These are phyloP conservation scores for Smittium culicis DNA, from an alignment of 371 early-diverging fungal genomes.

Conservation along the genomic window DNA sequence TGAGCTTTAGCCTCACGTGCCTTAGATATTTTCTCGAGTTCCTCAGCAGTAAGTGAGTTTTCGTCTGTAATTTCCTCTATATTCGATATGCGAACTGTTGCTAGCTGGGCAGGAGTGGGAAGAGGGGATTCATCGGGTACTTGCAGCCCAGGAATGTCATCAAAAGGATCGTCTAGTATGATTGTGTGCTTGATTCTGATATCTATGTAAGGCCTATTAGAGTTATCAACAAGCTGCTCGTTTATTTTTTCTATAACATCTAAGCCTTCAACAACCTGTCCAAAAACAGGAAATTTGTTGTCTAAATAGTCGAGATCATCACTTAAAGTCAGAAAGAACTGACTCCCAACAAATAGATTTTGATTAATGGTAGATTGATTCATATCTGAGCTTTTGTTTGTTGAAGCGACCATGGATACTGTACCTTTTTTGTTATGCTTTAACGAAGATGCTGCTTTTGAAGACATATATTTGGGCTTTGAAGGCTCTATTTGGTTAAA, in stretches of 20 bases:
- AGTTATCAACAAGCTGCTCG: conserved; percentile 49
- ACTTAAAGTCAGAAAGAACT: conserved; percentile 91
- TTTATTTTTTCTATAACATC: conserved; percentile 79
- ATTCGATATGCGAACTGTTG: conserved; percentile 60
- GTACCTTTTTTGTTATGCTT: no score
- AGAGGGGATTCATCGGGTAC: conserved; percentile 64
- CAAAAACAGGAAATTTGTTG: conserved; percentile 95
- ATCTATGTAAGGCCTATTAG: conserved; percentile 67
- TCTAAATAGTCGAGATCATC: conserved; percentile 82
- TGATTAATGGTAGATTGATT: no score
- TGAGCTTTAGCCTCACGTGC: conserved; percentile 72
- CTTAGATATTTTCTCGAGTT: conserved; percentile 37
- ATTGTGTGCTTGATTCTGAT: conserved; percentile 88
- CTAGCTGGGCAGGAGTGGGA: conserved; percentile 66
- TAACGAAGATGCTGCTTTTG: no score
- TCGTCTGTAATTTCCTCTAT: conserved; percentile 55
- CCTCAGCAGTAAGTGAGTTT: conserved; percentile 45
- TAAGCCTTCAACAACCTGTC: conserved; percentile 86
- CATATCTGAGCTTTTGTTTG: no score
- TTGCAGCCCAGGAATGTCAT: conserved; percentile 58
- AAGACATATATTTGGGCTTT: no score
- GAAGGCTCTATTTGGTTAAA: no score
- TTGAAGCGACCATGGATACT: no score
- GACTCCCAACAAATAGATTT: conserved; percentile 49
- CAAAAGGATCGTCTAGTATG: conserved; percentile 86